Percentiles rank a stretch among this genome's conserved stretches.
Evolutionary conservation across 2,329 filamentous ascomycete genomes (phyloP).

Genomic region (Ophiostoma australiae): DNA sequence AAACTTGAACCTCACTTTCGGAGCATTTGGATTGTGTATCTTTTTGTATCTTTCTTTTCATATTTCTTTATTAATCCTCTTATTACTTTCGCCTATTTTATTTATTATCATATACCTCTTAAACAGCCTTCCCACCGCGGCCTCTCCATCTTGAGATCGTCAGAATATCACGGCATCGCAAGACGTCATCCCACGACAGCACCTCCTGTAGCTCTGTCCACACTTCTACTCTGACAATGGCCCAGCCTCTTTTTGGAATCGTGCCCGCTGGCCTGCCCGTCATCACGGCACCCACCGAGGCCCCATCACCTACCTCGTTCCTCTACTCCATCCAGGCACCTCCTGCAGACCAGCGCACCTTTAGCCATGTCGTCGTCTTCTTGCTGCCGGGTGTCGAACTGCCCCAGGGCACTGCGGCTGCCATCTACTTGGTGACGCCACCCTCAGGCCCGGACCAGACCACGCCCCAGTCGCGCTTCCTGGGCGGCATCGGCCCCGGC

Average conservation of each 20-base stretch:
- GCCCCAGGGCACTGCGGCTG: slow-evolving; percentile 71
- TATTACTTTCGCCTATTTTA: neutral
- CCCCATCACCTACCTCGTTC: slow-evolving; percentile 51
- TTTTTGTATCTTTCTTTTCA: neutral
- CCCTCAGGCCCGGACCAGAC: slow-evolving; percentile 36
- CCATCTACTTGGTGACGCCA: slow-evolving; percentile 73
- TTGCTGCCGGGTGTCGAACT: slow-evolving; percentile 72
- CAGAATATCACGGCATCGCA: neutral
- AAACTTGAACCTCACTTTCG: neutral
- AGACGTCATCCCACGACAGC: neutral
- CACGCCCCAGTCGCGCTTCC: slow-evolving; percentile 51
- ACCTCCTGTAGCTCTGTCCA: neutral
- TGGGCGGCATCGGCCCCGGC: slow-evolving; percentile 82
- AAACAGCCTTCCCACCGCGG: neutral
- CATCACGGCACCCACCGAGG: slow-evolving; percentile 50
- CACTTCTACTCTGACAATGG: slow-evolving; percentile 33
- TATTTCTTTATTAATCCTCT: neutral
- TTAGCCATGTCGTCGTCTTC: slow-evolving; percentile 84
- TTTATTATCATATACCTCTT: neutral
- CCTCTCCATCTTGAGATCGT: neutral
- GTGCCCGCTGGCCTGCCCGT: slow-evolving; percentile 57
- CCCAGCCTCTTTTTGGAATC: slow-evolving; percentile 52
- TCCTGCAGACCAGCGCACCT: slow-evolving; percentile 40
- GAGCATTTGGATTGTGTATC: neutral
- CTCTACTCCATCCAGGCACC: slow-evolving; percentile 48